These are phyloP conservation scores for Yamadazyma phyllophila DNA, from an alignment of 805 yeast genomes.

Conservation along the genomic window DNA sequence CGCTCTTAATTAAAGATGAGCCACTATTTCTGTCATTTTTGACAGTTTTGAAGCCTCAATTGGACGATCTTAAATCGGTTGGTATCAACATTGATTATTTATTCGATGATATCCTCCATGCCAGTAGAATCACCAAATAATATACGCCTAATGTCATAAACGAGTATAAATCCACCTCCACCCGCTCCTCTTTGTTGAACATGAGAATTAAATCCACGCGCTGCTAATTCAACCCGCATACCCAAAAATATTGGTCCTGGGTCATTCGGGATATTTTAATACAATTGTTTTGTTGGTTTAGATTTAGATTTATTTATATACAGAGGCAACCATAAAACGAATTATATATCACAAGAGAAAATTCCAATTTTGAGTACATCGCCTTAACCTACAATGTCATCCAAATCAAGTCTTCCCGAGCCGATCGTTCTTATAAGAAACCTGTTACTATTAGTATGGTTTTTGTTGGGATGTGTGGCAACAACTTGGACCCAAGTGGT, in stretches of 20 bases:
- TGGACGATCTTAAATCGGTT: slow-evolving; percentile 55
- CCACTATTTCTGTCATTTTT: slow-evolving; percentile 53
- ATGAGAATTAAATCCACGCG: background rate
- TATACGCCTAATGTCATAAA: too few species aligned
- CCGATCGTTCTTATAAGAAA: slow-evolving; percentile 5
- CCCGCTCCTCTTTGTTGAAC: too few species aligned
- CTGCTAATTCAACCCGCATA: background rate
- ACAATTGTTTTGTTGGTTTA: too few species aligned
- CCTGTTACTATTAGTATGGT: slow-evolving; percentile 3
- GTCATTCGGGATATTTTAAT: background rate
- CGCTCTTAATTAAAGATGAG: slow-evolving; percentile 34
- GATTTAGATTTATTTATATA: too few species aligned
- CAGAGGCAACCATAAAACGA: too few species aligned
- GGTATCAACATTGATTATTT: slow-evolving; percentile 77
- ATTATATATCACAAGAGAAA: too few species aligned
- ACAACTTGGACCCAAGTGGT: slow-evolving; percentile 10
- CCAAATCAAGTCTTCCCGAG: slow-evolving; percentile 4
- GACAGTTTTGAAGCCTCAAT: slow-evolving; percentile 54
- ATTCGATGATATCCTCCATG: slow-evolving; percentile 42
- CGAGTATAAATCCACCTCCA: background rate
- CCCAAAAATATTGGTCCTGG: background rate
- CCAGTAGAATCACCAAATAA: background rate
- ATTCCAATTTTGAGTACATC: background rate
- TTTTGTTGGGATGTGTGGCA: slow-evolving; percentile 11
- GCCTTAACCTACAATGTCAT: background rate